A percentile compares a stretch with the other conserved stretches of the same genome.
Conservation (phyloP, 2,329 filamentous ascomycete genomes). For the Exophiala sp. region DNA sequence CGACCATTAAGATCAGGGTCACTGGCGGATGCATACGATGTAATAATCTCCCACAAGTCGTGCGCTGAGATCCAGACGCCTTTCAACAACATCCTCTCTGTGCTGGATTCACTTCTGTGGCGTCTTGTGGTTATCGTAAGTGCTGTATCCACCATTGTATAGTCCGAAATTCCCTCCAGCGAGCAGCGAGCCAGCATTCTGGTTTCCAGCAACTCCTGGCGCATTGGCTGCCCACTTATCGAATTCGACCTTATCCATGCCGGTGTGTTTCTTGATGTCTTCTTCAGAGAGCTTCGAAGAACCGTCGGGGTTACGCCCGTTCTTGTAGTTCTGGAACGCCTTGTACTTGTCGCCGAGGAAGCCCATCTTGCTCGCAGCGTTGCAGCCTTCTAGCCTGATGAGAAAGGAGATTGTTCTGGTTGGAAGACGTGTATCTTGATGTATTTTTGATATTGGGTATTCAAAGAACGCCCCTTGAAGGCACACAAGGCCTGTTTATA, state of each 20-base stretch:
- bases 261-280: conserved; percentile 18
- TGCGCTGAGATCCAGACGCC: not conserved
- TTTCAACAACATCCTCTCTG: not conserved
- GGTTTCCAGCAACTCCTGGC: conserved; percentile 16
- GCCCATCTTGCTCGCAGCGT: conserved; percentile 3
- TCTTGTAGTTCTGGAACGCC: conserved; percentile 11
- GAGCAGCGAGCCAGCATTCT: conserved; percentile 11
- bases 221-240: conserved; percentile 15
- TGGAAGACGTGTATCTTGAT: too few species aligned
- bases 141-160: not conserved
- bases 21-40: too few species aligned
- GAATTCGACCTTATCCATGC: conserved; percentile 8
- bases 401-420: not conserved
- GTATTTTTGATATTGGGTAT: too few species aligned
- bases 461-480: too few species aligned
- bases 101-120: not conserved
- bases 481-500: too few species aligned
- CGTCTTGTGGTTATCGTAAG: not conserved
- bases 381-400: not conserved
- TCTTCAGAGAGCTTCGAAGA: conserved; percentile 12
- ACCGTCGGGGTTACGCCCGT: conserved; percentile 11
- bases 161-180: conserved; percentile 14
- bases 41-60: too few species aligned
- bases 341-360: conserved; percentile 17
- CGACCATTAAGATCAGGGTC: too few species aligned